Base-by-base conservation (phyloP, 2,329 filamentous ascomycete genomes). In the Cercospora beticola region DNA sequence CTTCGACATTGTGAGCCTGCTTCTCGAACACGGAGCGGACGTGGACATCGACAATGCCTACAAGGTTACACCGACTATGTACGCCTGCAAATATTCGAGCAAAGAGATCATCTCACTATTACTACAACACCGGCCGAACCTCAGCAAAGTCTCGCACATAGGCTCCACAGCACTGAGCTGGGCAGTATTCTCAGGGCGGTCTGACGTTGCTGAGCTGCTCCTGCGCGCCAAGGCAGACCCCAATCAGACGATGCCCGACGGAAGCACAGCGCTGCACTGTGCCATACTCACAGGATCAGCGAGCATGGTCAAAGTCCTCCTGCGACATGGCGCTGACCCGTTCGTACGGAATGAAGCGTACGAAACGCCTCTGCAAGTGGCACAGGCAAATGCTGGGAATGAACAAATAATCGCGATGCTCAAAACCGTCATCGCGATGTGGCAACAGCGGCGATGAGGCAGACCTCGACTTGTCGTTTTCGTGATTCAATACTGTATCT, bases 31-130 rank as follows among this genome's bases (percentile, higher is more conserved):
- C 21, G 76, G 73, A n/a, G 75, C 75, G 2, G 68, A 77, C 61
- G 68, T 74, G 62, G 70, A 77, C 69, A 71, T 69, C 33, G 65
- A 74, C 21, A 78, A 78, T 56, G 66, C 68, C 33, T 78, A 76
- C 70, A 76, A 76, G 33, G 72, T 73, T 18, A 76, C 76, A 1
- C 74, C 76, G 1, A 66, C 77, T 26, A 78, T 78, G 77, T 78
- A 78, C 73, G 76, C 77, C 10, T 74, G 71, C 59, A 76, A 76
- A 49, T 75, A 78, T 65, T 64, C 64, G 31, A 73, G 69, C 16
- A 62, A 65, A 2, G 70, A 72, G 1, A 69, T 78, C 40, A 68
- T 78, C 30, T 60, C 68, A 8, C 70, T 78, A 2, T 54, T 78
- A 6, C 72, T 78, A 2, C 68, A 69, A 18, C 72, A 75, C 68